A percentile compares a stretch with the other conserved stretches of the same genome.
These are phyloP conservation scores for Cafeteria roenbergensis DNA, from an alignment of 108 stramenopile species.

Conservation along the genomic window DNA sequence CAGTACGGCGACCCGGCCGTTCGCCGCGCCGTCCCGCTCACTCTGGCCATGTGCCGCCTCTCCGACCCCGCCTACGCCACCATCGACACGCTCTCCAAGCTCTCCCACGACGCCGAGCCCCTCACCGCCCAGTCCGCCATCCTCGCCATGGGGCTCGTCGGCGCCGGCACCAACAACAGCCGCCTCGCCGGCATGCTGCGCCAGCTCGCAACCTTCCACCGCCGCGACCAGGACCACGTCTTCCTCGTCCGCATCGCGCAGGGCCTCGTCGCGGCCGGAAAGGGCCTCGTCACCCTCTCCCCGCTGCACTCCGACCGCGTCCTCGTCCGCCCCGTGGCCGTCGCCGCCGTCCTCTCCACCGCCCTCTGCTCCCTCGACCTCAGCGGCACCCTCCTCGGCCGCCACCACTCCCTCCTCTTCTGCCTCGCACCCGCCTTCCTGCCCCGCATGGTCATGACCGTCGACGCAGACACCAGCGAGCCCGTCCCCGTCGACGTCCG, in stretches of 20 bases:
- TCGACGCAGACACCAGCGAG: slow-evolving; percentile 62
- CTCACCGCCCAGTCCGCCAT: slow-evolving; percentile 86
- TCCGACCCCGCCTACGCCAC: slow-evolving; percentile 89
- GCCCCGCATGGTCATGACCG: slow-evolving; percentile 94
- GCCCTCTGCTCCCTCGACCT: slow-evolving; percentile 76
- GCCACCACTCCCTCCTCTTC: slow-evolving; percentile 83
- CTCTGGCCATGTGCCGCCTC: slow-evolving; percentile 73
- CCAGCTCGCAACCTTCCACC: slow-evolving; percentile 88
- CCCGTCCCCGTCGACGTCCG: slow-evolving; percentile 80
- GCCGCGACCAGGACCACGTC: slow-evolving; percentile 78
- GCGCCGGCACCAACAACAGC: slow-evolving; percentile 96
- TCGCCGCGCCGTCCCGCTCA: slow-evolving; percentile 87
- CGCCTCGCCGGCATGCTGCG: slow-evolving; percentile 91
- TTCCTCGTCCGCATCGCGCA: slow-evolving; percentile 96
- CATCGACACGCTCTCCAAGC: slow-evolving; percentile 85
- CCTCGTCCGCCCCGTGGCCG: slow-evolving; percentile 65
- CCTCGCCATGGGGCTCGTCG: slow-evolving; percentile 78
- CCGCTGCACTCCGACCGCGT: slow-evolving; percentile 93
- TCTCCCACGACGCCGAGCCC: slow-evolving; percentile 88
- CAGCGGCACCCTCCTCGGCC: slow-evolving; percentile 81
- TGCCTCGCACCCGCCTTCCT: slow-evolving; percentile 84
- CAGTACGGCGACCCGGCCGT: slow-evolving; percentile 96
- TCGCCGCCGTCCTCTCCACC: slow-evolving; percentile 78
- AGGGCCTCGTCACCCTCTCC: slow-evolving; percentile 83
- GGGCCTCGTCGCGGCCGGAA: slow-evolving; percentile 91